Evolutionary conservation across 2,329 filamentous ascomycete species (phyloP), one percentile per base, ranked within the genome.

Genomic region (Albifimbria verrucaria): DNA sequence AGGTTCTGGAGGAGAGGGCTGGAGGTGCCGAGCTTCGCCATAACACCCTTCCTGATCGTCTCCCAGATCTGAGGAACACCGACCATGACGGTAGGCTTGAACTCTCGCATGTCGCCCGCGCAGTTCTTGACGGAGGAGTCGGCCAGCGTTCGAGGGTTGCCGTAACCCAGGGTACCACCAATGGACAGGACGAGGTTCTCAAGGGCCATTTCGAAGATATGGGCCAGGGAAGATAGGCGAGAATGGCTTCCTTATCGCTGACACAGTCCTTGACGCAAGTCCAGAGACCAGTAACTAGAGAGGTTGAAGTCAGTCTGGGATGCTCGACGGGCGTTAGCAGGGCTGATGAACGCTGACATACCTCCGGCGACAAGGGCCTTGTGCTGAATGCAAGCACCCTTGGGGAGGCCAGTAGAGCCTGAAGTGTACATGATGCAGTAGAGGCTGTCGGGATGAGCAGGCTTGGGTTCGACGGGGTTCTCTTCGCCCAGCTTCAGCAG

Each of bases 51-150:
- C 78, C 92, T 93, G 64, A 99, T 88, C 1, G 90, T 92, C 75
- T 99, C 94, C 92, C 93, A 99, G 26, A 99, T 88, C 54, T 95
- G 92, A 2, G 94, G 94, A 3, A 99, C 94, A 69, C 94, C 94
- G 39, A 97, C 89, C 68, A 99, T 82, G 67, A 97, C 82, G 2
- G 92, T 95, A 1, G 94, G 94, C 62, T 82, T 83, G 68, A 97
- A 88, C 66, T 97, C 92, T 55, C 89, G 88, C 74, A 99, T 96
- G 64, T 99, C 94, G 62, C 94, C 93, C 61, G 87, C 85, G 76
- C 90, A 97, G 72, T 97, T 94, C 60, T 87, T 86, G 72, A 96
- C 88, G 20, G 89, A 95, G 3, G 77, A 73, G 67, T 97, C 93
- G 7, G 92, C 90, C 52, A 99, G 79, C 0, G 94, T 97, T 64